Conservation (phyloP, 73 alveolate genomes). For the Paraurostyla sp. region DNA sequence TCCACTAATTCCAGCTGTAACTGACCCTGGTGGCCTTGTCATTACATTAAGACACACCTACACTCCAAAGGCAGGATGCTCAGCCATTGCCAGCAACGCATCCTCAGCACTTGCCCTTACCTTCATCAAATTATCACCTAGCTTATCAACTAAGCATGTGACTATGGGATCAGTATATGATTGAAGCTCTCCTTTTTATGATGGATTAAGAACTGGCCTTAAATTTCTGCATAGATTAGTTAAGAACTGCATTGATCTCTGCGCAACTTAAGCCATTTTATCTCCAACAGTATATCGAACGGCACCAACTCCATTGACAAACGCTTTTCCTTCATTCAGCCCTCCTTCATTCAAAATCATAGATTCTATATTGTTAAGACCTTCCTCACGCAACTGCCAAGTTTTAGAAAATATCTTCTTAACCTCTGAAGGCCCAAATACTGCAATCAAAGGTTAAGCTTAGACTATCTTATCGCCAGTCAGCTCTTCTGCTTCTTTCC, state of each 20-base stretch:
- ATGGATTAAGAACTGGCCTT: constrained; percentile 69
- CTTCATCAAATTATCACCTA: constrained; percentile 90
- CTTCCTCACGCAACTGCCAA: constrained; percentile 93
- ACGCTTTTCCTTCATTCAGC: constrained; percentile 65
- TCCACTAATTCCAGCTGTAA: too few relatives aligned
- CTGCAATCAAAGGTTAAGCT: constrained; percentile 92
- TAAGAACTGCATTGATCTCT: constrained; percentile 83
- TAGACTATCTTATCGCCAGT: constrained; percentile 79
- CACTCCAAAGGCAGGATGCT: constrained; percentile 88
- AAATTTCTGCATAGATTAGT: constrained; percentile 76
- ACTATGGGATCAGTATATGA: constrained; percentile 85
- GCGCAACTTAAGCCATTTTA: constrained; percentile 87
- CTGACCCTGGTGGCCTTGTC: constrained; percentile 79
- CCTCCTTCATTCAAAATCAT: constrained; percentile 74
- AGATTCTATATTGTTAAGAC: constrained; percentile 71
- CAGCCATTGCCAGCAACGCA: constrained; percentile 85
- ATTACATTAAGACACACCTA: constrained; percentile 75
- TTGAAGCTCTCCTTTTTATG: constrained; percentile 43
- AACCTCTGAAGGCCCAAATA: constrained; percentile 81
- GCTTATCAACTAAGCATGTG: constrained; percentile 81
- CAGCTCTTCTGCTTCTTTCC: constrained; percentile 79
- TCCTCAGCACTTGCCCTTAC: constrained; percentile 90
- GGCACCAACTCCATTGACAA: constrained; percentile 83
- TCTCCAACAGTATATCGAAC: constrained; percentile 85
- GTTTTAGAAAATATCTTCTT: constrained; percentile 86